Percentiles rank a stretch among this genome's conserved stretches.
phyloP scores from a whole-genome alignment of 768 basidiomycete species.

The Collybia sp. region DNA sequence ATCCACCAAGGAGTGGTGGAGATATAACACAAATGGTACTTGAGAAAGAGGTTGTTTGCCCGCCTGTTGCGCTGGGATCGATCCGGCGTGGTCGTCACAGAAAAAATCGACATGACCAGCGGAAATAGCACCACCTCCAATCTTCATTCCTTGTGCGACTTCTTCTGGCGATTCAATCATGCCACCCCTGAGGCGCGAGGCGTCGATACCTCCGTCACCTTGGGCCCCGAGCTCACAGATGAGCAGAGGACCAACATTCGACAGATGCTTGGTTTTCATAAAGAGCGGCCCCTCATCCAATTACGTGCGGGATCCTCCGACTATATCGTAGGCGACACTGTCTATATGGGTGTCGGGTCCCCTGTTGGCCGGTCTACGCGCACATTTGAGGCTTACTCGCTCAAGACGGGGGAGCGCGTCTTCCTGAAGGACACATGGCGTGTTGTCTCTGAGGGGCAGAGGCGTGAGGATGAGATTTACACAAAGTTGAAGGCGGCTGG shows the following conservation, averaged over 20 bases:
- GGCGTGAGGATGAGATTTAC: slow-evolving; percentile 16
- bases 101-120: too few species aligned
- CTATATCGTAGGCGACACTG: slow-evolving; percentile 9
- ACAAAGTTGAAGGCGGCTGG: slow-evolving; percentile 8
- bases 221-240: neutral
- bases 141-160: too few species aligned
- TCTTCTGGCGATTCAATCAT: too few species aligned
- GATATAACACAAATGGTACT: too few species aligned
- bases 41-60: too few species aligned
- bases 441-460: neutral
- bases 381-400: slow-evolving; percentile 13
- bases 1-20: too few species aligned
- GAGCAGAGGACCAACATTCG: too few species aligned
- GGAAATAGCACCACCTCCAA: too few species aligned
- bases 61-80: too few species aligned
- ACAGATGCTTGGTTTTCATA: slow-evolving; percentile 1
- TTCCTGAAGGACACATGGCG: slow-evolving; percentile 29
- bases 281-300: slow-evolving; percentile 3
- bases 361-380: slow-evolving; percentile 17
- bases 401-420: slow-evolving; percentile 6
- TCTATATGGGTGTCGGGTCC: slow-evolving; percentile 8
- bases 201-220: slow-evolving; percentile 9
- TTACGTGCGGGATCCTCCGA: too few species aligned
- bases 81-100: too few species aligned
- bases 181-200: slow-evolving; percentile 11